A percentile compares a stretch with the other conserved stretches of the same genome.
Conservation (phyloP, 306 rosid genomes). For the Amphicarpaea edgeworthii region DNA sequence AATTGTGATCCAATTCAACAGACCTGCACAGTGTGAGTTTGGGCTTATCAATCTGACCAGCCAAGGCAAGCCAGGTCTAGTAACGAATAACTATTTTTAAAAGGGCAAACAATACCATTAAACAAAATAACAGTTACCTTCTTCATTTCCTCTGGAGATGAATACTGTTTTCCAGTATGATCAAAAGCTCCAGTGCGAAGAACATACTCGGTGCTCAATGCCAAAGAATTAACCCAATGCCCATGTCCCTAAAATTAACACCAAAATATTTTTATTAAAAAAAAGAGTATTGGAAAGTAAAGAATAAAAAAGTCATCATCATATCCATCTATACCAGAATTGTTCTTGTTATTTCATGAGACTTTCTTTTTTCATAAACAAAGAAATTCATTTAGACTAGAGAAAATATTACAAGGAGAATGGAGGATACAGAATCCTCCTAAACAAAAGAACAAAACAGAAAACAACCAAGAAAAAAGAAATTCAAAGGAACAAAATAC, state of each 20-base stretch:
- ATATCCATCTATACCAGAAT: neutral
- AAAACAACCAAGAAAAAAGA: slow-evolving; percentile 15
- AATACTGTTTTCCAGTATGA: slow-evolving; percentile 83
- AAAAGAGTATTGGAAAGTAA: slow-evolving; percentile 25
- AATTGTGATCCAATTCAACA: no score
- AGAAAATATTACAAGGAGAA: neutral
- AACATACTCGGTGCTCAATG: slow-evolving; percentile 94
- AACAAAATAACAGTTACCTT: slow-evolving; percentile 57
- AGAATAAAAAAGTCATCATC: neutral
- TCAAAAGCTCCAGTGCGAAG: slow-evolving; percentile 97
- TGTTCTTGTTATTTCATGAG: slow-evolving; percentile 15
- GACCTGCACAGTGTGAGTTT: no score
- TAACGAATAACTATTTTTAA: slow-evolving; percentile 15
- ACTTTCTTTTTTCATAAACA: neutral
- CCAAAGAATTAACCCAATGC: slow-evolving; percentile 95
- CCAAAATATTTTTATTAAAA: slow-evolving; percentile 25
- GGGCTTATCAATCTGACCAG: neutral
- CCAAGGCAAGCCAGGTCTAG: neutral
- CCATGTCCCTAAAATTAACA: slow-evolving; percentile 84
- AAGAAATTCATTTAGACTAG: neutral
- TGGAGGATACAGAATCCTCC: neutral
- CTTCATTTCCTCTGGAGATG: slow-evolving; percentile 88
- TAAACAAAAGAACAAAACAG: neutral
- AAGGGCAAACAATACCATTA: slow-evolving; percentile 8
- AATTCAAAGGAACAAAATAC: neutral